phyloP scores from a whole-genome alignment of 768 basidiomycete species.

The Calocybe indica region DNA sequence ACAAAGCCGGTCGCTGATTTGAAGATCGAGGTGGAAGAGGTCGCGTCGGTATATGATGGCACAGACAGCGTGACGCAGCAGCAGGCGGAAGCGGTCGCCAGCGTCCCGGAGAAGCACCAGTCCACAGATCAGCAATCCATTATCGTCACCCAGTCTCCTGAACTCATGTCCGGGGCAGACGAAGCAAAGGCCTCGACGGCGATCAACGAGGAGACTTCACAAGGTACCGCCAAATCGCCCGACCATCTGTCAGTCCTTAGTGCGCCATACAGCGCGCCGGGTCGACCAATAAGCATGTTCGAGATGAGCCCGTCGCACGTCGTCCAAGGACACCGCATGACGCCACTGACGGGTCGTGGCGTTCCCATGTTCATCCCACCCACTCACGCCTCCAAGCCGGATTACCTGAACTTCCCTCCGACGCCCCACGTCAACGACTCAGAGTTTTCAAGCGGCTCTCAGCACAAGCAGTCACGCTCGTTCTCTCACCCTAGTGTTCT shows the following conservation, averaged over 20 bases:
- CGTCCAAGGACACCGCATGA: slow-evolving; percentile 29
- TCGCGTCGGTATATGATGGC: no score
- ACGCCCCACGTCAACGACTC: slow-evolving; percentile 22
- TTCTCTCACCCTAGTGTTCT: slow-evolving; percentile 11
- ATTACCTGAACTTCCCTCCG: slow-evolving; percentile 30
- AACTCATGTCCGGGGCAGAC: no score
- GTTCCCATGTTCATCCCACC: slow-evolving; percentile 28
- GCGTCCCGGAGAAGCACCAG: no score
- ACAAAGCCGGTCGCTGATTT: slow-evolving; percentile 5
- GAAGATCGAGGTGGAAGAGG: neutral
- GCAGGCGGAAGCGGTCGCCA: no score
- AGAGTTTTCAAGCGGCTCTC: slow-evolving; percentile 21
- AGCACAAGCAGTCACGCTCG: slow-evolving; percentile 18
- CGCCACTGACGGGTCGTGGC: slow-evolving; percentile 29
- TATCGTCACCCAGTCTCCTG: no score
- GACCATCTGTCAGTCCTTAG: neutral
- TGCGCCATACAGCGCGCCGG: slow-evolving; percentile 3
- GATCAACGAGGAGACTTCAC: no score
- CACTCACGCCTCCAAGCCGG: slow-evolving; percentile 19
- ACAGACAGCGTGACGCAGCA: no score
- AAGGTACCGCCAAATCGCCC: no score
- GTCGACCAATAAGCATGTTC: slow-evolving; percentile 30
- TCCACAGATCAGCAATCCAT: no score
- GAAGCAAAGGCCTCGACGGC: no score
- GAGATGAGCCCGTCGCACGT: slow-evolving; percentile 32